phyloP scores from a whole-genome alignment of 2,329 filamentous ascomycete species.

The Ascochyta fabae region DNA sequence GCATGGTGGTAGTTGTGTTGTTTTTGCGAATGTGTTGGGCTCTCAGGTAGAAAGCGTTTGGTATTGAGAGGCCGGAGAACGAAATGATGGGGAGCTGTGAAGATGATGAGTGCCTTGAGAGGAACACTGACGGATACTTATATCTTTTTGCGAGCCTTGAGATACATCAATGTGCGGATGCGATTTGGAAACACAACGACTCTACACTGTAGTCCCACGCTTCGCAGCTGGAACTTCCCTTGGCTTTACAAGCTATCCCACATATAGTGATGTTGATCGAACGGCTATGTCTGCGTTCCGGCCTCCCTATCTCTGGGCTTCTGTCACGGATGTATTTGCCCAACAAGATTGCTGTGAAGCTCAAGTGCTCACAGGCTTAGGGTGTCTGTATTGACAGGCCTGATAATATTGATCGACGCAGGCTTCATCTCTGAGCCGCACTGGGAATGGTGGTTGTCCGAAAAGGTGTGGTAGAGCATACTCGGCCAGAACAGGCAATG shows the following conservation, averaged over 20 bases:
- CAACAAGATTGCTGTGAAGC: not conserved
- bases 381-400: not conserved
- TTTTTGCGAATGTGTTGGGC: not conserved
- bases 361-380: not conserved
- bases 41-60: not conserved
- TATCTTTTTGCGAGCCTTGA: not conserved
- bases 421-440: not conserved
- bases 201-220: not conserved
- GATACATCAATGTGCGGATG: not conserved
- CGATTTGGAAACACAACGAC: not conserved
- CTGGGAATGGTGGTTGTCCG: not conserved
- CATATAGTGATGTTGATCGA: not conserved
- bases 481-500: not conserved
- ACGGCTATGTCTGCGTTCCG: not conserved
- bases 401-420: not conserved
- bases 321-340: not conserved
- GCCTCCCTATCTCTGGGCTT: not conserved
- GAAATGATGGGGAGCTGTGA: not conserved
- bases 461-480: not conserved
- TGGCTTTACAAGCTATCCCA: not conserved
- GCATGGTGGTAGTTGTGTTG: conserved; percentile 14
- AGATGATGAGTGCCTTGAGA: not conserved
- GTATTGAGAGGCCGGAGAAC: not conserved
- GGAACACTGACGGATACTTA: not conserved
- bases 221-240: not conserved